These are phyloP conservation scores for Nakaseomyces glabratus DNA, from an alignment of 1,139 yeast genomes.

Conservation along the genomic window DNA sequence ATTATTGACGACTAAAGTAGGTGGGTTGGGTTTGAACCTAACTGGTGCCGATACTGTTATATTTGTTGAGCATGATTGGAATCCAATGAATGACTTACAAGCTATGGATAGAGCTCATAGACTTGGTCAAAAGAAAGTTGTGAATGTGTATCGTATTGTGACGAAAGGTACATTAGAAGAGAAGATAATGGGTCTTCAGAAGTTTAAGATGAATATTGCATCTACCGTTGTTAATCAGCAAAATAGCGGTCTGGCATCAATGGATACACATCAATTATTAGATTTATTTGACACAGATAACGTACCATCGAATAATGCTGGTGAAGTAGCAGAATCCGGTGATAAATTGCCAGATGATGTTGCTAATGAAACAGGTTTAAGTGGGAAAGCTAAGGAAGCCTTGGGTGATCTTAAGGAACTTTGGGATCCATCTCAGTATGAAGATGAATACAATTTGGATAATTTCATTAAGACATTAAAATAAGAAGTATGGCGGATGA, in stretches of 20 bases:
- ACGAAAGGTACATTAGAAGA: constrained; percentile 93
- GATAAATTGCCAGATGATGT: constrained; percentile 30
- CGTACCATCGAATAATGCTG: constrained; percentile 37
- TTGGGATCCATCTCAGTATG: constrained; percentile 95
- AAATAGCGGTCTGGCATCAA: constrained; percentile 84
- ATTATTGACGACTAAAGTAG: constrained; percentile 90
- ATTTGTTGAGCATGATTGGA: constrained; percentile 99
- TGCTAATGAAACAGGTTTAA: constrained; percentile 35
- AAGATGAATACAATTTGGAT: constrained; percentile 91
- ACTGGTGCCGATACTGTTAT: constrained; percentile 99
- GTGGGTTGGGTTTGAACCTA: constrained; percentile 92
- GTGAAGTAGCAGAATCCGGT: constrained; percentile 21
- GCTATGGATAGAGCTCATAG: constrained; percentile 99
- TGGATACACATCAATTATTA: constrained; percentile 92
- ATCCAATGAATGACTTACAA: constrained; percentile 97
- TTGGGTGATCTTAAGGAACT: constrained; percentile 84
- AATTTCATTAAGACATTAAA: constrained; percentile 74
- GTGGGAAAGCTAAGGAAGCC: constrained; percentile 36
- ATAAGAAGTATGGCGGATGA: constrained; percentile 15
- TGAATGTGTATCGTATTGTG: constrained; percentile 84
- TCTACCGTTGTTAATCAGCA: constrained; percentile 95
- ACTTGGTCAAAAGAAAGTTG: constrained; percentile 95
- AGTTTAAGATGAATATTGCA: constrained; percentile 95
- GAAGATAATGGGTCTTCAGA: constrained; percentile 96
- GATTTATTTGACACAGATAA: constrained; percentile 65